These are phyloP conservation scores for Peronosclerospora sorghi DNA, from an alignment of 352 stramenopile species.

Conservation along the genomic window DNA sequence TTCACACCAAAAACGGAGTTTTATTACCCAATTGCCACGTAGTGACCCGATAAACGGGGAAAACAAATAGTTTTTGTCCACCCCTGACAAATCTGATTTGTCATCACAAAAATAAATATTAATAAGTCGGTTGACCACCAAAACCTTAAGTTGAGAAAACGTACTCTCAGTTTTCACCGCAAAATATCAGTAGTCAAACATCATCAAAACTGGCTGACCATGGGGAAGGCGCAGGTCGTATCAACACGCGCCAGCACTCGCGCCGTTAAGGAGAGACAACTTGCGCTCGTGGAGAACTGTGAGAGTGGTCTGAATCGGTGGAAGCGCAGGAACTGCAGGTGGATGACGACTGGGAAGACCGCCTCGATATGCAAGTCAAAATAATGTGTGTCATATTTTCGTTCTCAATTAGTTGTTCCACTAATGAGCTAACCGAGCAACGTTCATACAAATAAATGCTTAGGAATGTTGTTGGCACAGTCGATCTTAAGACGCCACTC, in stretches of 20 bases:
- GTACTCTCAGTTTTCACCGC: background rate
- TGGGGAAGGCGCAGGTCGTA: constrained; percentile 8
- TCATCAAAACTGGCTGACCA: background rate
- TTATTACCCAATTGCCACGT: too few species aligned
- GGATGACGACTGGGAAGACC: constrained; percentile 73
- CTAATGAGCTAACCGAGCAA: too few species aligned
- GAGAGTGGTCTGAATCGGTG: constrained; percentile 24
- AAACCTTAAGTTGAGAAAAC: too few species aligned
- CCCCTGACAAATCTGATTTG: too few species aligned
- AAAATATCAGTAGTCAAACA: background rate
- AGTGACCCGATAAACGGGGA: too few species aligned
- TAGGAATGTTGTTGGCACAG: constrained; percentile 91
- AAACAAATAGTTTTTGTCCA: too few species aligned
- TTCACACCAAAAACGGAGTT: too few species aligned
- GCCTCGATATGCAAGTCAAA: constrained; percentile 69
- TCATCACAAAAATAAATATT: too few species aligned
- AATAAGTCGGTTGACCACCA: too few species aligned
- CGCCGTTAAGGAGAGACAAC: constrained; percentile 59
- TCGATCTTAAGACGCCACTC: constrained; percentile 91
- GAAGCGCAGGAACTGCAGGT: constrained; percentile 50
- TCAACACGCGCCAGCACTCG: constrained; percentile 27
- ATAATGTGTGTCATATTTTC: constrained; percentile 74
- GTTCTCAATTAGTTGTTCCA: too few species aligned
- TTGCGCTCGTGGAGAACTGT: constrained; percentile 45
- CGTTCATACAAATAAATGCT: background rate